Evolutionary conservation across 768 basidiomycete genomes (phyloP).

Genomic region (Postia placenta): DNA sequence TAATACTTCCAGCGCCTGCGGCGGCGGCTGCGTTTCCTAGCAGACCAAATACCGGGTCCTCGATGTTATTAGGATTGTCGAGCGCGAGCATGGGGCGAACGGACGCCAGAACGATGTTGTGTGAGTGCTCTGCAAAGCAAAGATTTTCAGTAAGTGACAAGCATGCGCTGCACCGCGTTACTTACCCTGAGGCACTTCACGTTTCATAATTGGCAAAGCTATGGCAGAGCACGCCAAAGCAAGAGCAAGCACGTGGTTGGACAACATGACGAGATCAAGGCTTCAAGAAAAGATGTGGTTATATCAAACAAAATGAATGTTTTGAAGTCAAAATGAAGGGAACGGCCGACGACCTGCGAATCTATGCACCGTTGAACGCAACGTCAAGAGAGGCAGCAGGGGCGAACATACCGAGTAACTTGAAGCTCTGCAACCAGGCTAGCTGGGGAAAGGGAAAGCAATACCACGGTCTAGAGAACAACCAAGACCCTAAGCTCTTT

Average conservation of each 20-base stretch:
- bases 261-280: conserved; percentile 1
- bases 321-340: conserved; percentile 6
- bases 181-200: conserved; percentile 5
- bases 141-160: neutral
- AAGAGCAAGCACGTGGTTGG: neutral
- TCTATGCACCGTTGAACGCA: neutral
- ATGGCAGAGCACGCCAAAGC: neutral
- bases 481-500: no score
- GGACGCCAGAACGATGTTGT: conserved; percentile 48
- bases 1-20: conserved; percentile 46
- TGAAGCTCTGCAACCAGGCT: conserved; percentile 4
- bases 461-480: no score
- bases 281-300: neutral
- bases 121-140: conserved; percentile 49
- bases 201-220: conserved; percentile 1
- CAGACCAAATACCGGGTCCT: conserved; percentile 59
- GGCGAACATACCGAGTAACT: neutral
- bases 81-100: conserved; percentile 40
- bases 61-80: conserved; percentile 55
- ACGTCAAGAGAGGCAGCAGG: neutral
- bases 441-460: neutral
- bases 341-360: conserved; percentile 5
- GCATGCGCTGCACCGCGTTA: neutral
- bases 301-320: neutral
- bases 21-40: conserved; percentile 61